These are phyloP conservation scores for Apiospora saccharicola DNA, from an alignment of 2,329 filamentous ascomycete species.

Conservation along the genomic window DNA sequence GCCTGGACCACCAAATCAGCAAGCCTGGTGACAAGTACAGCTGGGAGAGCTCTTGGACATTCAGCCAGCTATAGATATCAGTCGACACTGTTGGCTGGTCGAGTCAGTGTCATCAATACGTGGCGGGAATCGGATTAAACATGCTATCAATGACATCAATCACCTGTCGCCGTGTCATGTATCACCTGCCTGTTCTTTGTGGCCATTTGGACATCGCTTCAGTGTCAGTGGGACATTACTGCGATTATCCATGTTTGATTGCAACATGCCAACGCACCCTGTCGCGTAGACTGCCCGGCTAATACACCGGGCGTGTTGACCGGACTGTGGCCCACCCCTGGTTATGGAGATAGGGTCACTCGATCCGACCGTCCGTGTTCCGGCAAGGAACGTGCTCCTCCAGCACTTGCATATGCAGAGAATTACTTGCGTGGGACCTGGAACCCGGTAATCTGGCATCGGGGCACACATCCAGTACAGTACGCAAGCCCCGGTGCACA, in stretches of 20 bases:
- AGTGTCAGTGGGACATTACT: no score
- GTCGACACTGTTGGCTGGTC: no score
- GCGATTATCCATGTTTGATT: no score
- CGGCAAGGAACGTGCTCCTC: not conserved
- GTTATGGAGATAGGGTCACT: not conserved
- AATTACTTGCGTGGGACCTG: not conserved
- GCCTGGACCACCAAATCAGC: conserved; percentile 49
- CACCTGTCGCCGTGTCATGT: no score
- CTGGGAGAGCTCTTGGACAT: conserved; percentile 56
- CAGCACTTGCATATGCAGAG: not conserved
- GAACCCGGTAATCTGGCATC: not conserved
- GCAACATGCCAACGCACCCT: no score
- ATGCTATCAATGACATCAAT: no score
- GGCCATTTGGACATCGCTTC: no score
- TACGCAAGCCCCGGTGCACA: not conserved
- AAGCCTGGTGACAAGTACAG: conserved; percentile 50
- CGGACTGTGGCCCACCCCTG: not conserved
- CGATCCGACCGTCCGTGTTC: conserved; percentile 2
- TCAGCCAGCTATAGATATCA: conserved; percentile 38
- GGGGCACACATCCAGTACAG: not conserved
- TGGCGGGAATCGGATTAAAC: no score
- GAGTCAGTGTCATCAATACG: no score
- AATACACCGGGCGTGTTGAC: no score
- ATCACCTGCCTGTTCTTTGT: no score
- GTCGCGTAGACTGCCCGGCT: no score